Conservation (phyloP, 1,284 basidiomycete species). For the Trichosporon ovoides region DNA sequence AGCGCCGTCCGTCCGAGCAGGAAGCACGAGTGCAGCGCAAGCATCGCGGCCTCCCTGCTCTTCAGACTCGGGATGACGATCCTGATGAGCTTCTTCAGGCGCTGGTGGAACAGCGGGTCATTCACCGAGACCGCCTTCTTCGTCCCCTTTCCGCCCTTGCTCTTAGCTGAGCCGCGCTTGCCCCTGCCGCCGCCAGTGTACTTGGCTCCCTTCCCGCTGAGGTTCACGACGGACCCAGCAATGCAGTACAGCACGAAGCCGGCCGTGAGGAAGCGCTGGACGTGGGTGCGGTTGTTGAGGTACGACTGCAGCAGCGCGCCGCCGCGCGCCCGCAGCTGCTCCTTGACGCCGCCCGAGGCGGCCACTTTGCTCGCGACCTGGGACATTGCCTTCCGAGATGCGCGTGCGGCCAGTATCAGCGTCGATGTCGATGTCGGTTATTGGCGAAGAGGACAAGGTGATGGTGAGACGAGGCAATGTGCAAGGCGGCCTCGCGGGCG, state of each 20-base stretch:
- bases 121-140: conserved; percentile 50
- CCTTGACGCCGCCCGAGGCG: not conserved
- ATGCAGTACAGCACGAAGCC: conserved; percentile 44
- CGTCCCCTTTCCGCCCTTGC: conserved; percentile 19
- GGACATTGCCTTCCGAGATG: not conserved
- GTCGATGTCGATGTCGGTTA: not conserved
- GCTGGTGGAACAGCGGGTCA: conserved; percentile 82
- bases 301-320: conserved; percentile 50
- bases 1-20: conserved; percentile 84
- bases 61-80: conserved; percentile 84
- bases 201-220: conserved; percentile 28
- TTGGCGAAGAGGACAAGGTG: not conserved
- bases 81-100: conserved; percentile 68
- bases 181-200: conserved; percentile 13
- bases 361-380: not conserved
- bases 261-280: conserved; percentile 62
- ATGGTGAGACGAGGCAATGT: not conserved
- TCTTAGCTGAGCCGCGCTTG: conserved; percentile 10
- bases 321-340: conserved; percentile 9
- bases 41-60: conserved; percentile 78
- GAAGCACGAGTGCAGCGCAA: conserved; percentile 80
- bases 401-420: not conserved
- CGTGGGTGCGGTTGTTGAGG: conserved; percentile 58
- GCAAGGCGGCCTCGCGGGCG: not conserved
- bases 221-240: conserved; percentile 28